Percentiles rank a stretch among this genome's conserved stretches.
Evolutionary conservation across 2,329 filamentous ascomycete species (phyloP).

Genomic region (Bretziella fagacearum): DNA sequence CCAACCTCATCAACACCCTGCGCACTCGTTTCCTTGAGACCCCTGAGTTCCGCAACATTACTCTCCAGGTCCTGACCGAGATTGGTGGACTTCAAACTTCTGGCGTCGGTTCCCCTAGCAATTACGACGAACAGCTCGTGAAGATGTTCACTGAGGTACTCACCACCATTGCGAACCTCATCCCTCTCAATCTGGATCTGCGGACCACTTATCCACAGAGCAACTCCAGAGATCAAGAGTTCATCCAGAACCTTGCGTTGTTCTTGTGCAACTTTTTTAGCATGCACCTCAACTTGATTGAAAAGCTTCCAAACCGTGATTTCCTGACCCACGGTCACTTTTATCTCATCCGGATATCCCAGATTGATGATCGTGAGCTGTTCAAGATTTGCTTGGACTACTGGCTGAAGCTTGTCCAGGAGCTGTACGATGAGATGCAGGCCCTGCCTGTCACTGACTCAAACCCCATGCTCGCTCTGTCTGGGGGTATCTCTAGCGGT

Average conservation of each 20-base stretch:
- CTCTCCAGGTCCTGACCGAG: slow-evolving; percentile 90
- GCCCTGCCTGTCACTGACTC: slow-evolving; percentile 81
- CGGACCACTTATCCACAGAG: slow-evolving; percentile 83
- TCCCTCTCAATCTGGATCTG: slow-evolving; percentile 76
- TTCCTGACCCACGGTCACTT: slow-evolving; percentile 93
- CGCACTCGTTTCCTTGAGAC: slow-evolving; percentile 82
- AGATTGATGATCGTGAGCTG: slow-evolving; percentile 96
- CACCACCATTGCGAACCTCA: slow-evolving; percentile 81
- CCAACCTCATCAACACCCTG: slow-evolving; percentile 83
- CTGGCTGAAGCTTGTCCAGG: slow-evolving; percentile 96
- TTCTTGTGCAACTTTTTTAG: slow-evolving; percentile 97
- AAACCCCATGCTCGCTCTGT: slow-evolving; percentile 69
- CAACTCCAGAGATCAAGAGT: slow-evolving; percentile 88
- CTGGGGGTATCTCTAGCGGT: slow-evolving; percentile 53
- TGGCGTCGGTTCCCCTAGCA: slow-evolving; percentile 44
- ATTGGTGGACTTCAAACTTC: slow-evolving; percentile 87
- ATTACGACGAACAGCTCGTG: slow-evolving; percentile 88
- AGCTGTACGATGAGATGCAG: slow-evolving; percentile 98
- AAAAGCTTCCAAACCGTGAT: slow-evolving; percentile 87
- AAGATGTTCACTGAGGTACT: slow-evolving; percentile 98
- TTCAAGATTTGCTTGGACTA: slow-evolving; percentile 99
- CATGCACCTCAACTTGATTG: slow-evolving; percentile 79
- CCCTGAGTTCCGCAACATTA: slow-evolving; percentile 91
- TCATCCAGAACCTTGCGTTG: slow-evolving; percentile 88
- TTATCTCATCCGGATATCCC: slow-evolving; percentile 93